Conservation (phyloP, 2,329 filamentous ascomycete genomes). For the Fonsecaea erecta region DNA sequence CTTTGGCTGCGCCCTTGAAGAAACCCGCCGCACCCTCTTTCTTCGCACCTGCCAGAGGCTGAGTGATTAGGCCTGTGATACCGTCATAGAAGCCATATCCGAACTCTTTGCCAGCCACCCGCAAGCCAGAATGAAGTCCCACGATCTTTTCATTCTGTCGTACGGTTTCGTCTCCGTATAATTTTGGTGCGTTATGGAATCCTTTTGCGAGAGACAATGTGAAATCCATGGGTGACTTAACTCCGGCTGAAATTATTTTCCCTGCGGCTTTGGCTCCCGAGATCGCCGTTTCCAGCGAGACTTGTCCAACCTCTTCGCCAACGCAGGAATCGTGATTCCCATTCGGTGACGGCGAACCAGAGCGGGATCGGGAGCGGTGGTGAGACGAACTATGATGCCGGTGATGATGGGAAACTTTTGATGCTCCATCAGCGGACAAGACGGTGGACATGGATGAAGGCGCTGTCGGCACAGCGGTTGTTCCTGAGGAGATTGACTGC, state of each 20-base stretch:
- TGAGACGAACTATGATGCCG: constrained; percentile 22
- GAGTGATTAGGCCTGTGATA: constrained; percentile 77
- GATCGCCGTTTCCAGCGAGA: constrained; percentile 63
- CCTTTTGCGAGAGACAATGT: constrained; percentile 81
- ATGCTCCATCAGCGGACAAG: constrained; percentile 26
- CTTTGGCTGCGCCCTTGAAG: constrained; percentile 79
- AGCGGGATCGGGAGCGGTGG: constrained; percentile 36
- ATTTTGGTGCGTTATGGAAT: constrained; percentile 82
- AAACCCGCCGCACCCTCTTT: constrained; percentile 70
- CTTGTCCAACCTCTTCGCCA: constrained; percentile 41
- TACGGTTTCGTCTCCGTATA: constrained; percentile 85
- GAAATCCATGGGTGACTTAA: constrained; percentile 84
- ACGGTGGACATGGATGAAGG: constrained; percentile 27
- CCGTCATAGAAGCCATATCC: constrained; percentile 80
- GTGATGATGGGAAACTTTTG: constrained; percentile 14
- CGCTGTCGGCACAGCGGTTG: constrained; percentile 3
- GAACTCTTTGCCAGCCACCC: constrained; percentile 77
- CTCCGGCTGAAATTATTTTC: constrained; percentile 73
- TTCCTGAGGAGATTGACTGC: neutral
- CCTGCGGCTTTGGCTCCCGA: constrained; percentile 70
- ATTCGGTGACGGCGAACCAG: constrained; percentile 20
- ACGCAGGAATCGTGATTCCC: constrained; percentile 24
- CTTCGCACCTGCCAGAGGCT: constrained; percentile 71
- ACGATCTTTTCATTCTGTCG: constrained; percentile 79
- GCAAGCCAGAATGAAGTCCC: constrained; percentile 74